phyloP scores from a whole-genome alignment of 805 yeast species.

The Kazachstania martiniae region DNA sequence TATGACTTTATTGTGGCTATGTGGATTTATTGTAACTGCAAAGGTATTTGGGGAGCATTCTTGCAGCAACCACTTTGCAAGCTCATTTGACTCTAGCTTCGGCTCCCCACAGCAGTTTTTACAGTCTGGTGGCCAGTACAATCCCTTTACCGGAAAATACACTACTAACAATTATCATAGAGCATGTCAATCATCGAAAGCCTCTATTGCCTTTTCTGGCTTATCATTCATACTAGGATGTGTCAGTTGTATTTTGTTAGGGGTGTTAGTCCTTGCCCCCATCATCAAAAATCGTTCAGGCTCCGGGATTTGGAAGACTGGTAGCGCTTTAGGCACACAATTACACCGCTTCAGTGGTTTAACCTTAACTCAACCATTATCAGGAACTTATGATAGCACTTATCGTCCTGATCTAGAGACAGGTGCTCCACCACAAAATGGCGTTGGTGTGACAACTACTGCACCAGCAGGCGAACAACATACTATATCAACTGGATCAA shows the following conservation, averaged over 20 bases:
- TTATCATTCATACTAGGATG: constrained; percentile 21
- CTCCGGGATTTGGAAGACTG: constrained; percentile 15
- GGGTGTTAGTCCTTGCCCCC: constrained; percentile 24
- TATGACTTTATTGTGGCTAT: constrained; percentile 25
- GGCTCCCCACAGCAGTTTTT: constrained; percentile 7
- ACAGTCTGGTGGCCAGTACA: constrained; percentile 9
- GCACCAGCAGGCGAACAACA: constrained; percentile 4
- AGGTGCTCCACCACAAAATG: constrained; percentile 1
- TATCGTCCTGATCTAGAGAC: constrained; percentile 4
- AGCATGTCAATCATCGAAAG: constrained; percentile 24
- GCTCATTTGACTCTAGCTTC: constrained; percentile 8
- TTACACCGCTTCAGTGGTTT: constrained; percentile 18
- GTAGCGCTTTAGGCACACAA: constrained; percentile 11
- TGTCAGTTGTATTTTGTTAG: constrained; percentile 18
- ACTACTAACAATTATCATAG: constrained; percentile 5
- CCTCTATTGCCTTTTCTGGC: constrained; percentile 28
- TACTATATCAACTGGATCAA: constrained; percentile 6
- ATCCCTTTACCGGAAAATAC: constrained; percentile 10
- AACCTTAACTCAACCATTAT: constrained; percentile 8
- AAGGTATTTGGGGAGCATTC: constrained; percentile 21
- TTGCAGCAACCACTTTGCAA: constrained; percentile 14
- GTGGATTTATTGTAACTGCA: constrained; percentile 28
- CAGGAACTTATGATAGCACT: not conserved
- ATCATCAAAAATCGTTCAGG: constrained; percentile 11
- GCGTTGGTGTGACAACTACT: not conserved